These are phyloP conservation scores for Anisogramma anomala DNA, from an alignment of 2,329 filamentous ascomycete species.

Conservation along the genomic window DNA sequence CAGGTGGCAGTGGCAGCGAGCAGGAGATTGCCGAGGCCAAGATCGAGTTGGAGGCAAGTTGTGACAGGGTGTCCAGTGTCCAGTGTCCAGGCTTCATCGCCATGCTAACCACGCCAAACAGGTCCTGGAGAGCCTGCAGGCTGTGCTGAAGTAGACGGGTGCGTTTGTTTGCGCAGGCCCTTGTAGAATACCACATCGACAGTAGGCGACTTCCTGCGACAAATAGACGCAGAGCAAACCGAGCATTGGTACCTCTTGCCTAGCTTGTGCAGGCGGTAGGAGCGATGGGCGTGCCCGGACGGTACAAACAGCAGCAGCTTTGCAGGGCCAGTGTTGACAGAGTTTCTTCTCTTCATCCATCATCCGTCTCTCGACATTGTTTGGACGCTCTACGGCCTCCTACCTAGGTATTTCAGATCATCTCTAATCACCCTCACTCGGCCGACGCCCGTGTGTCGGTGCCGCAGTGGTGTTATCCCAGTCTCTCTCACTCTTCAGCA, in stretches of 20 bases:
- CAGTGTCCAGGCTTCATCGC: too few species aligned
- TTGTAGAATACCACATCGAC: slow-evolving; percentile 26
- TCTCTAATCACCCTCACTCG: too few species aligned
- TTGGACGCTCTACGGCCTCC: neutral
- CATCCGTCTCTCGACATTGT: neutral
- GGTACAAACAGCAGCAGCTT: neutral
- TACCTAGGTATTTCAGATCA: neutral
- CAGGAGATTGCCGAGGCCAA: slow-evolving; percentile 97
- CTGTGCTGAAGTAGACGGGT: slow-evolving; percentile 60
- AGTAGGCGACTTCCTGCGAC: slow-evolving; percentile 2
- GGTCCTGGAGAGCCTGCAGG: slow-evolving; percentile 76
- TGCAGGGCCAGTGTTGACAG: neutral
- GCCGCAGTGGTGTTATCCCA: too few species aligned
- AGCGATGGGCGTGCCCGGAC: neutral
- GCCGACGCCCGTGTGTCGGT: too few species aligned
- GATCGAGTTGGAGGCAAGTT: slow-evolving; percentile 87
- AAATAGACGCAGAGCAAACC: slow-evolving; percentile 4
- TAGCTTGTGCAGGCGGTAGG: neutral
- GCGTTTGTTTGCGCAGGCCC: slow-evolving; percentile 20
- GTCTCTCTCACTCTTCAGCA: neutral
- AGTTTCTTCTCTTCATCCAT: neutral
- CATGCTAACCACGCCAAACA: too few species aligned
- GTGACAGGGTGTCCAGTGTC: too few species aligned
- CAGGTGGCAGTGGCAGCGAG: slow-evolving; percentile 80
- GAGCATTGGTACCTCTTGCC: neutral